A percentile compares a stretch with the other conserved stretches of the same genome.
Conservation (phyloP, 2,329 filamentous ascomycete species). For the Trichophyton schoenleinii region DNA sequence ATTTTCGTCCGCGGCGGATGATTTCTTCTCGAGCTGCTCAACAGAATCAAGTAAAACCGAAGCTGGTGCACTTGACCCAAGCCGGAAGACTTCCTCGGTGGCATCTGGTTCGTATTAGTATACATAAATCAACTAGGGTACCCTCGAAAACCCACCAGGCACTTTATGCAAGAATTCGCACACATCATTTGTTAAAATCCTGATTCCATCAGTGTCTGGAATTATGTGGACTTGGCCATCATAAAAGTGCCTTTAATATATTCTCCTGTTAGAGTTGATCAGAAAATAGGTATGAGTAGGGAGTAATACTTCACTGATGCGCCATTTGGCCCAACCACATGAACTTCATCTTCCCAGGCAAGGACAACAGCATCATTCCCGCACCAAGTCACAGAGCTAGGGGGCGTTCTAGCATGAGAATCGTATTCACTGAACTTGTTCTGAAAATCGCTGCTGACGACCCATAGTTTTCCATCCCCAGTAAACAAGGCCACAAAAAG, state of each 20-base stretch:
- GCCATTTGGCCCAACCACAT: conserved; percentile 76
- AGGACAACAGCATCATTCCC: conserved; percentile 87
- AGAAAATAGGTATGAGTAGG: not conserved
- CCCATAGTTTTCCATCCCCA: conserved; percentile 70
- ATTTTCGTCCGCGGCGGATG: conserved; percentile 92
- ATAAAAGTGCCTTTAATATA: conserved; percentile 58
- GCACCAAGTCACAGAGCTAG: conserved; percentile 88
- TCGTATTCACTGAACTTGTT: conserved; percentile 85
- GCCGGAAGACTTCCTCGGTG: conserved; percentile 76
- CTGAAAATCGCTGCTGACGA: conserved; percentile 92
- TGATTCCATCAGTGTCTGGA: conserved; percentile 78
- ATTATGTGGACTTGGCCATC: conserved; percentile 82
- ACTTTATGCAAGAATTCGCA: conserved; percentile 97
- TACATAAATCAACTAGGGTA: not conserved
- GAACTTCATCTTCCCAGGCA: conserved; percentile 96
- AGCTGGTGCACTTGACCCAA: conserved; percentile 76
- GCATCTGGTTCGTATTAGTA: conserved; percentile 40
- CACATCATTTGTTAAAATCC: conserved; percentile 80
- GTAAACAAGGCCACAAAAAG: conserved; percentile 82
- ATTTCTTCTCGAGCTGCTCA: conserved; percentile 80
- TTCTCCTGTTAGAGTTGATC: not conserved
- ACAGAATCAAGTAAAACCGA: conserved; percentile 90
- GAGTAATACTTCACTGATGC: conserved; percentile 47
- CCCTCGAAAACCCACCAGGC: conserved; percentile 38
- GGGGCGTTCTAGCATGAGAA: conserved; percentile 69